These are phyloP conservation scores for Penicillium mononematosum DNA, from an alignment of 495 filamentous ascomycete species.

Conservation along the genomic window DNA sequence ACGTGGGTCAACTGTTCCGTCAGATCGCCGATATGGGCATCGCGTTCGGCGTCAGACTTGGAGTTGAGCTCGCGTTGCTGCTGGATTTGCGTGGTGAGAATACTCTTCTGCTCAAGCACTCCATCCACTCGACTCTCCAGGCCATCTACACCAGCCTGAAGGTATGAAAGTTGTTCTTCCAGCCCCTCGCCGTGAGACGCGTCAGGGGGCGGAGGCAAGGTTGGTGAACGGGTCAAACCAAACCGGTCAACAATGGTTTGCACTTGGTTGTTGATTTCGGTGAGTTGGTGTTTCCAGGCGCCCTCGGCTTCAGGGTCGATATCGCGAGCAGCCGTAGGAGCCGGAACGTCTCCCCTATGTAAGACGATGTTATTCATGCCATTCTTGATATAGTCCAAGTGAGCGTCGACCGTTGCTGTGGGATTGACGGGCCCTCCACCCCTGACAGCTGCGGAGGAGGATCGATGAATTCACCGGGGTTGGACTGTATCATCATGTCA, in stretches of 20 bases:
- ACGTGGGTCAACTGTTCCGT: slow-evolving; percentile 48
- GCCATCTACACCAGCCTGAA: slow-evolving; percentile 68
- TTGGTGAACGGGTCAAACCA: slow-evolving; percentile 42
- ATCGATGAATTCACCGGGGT: slow-evolving; percentile 42
- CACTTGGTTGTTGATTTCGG: slow-evolving; percentile 53
- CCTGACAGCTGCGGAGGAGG: slow-evolving; percentile 33
- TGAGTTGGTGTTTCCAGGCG: slow-evolving; percentile 43
- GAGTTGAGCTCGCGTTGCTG: slow-evolving; percentile 87
- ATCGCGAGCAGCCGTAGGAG: neutral
- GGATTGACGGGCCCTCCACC: slow-evolving; percentile 23
- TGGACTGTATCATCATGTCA: slow-evolving; percentile 63
- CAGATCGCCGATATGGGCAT: slow-evolving; percentile 51
- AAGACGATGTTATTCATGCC: slow-evolving; percentile 39
- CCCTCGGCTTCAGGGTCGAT: slow-evolving; percentile 25
- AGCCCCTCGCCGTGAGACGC: slow-evolving; percentile 41
- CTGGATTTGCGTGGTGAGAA: slow-evolving; percentile 82
- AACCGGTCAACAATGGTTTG: slow-evolving; percentile 50
- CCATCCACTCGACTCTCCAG: slow-evolving; percentile 56
- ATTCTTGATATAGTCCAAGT: slow-evolving; percentile 54
- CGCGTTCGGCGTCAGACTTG: slow-evolving; percentile 58
- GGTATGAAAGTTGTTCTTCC: slow-evolving; percentile 54
- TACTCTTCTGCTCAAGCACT: slow-evolving; percentile 81
- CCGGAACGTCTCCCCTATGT: slow-evolving; percentile 7
- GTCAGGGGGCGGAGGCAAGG: slow-evolving; percentile 49
- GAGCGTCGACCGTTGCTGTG: slow-evolving; percentile 38